phyloP scores from a whole-genome alignment of 208 protist genomes.

The Leishmania tarentolae region DNA sequence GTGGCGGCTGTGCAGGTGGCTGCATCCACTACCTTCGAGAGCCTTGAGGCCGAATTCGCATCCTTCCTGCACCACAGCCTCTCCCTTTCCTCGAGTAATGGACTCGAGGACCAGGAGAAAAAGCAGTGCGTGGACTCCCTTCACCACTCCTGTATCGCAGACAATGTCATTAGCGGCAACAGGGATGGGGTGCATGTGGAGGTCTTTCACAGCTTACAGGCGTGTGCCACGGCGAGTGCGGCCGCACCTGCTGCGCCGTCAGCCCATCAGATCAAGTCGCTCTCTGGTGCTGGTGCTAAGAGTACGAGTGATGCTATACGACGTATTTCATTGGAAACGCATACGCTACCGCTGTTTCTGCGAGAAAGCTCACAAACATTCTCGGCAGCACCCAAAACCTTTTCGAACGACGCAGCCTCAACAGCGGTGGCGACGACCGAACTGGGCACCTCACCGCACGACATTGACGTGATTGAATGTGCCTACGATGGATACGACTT shows the following conservation, averaged over 20 bases:
- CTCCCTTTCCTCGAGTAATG: conserved; percentile 15
- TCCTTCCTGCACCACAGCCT: conserved; percentile 30
- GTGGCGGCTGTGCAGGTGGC: conserved; percentile 38
- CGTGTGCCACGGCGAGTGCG: not conserved
- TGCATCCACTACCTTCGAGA: conserved; percentile 22
- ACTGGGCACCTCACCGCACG: not conserved
- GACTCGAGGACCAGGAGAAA: conserved; percentile 1
- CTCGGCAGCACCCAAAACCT: not conserved
- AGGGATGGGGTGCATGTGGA: conserved; percentile 46
- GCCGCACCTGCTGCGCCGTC: not conserved
- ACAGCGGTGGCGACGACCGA: not conserved
- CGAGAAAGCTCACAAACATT: not conserved
- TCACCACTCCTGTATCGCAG: conserved; percentile 41
- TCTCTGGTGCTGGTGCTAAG: not conserved
- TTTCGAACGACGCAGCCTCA: not conserved
- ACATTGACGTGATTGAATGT: conserved; percentile 19
- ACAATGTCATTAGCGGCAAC: conserved; percentile 47
- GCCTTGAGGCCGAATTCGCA: conserved; percentile 18
- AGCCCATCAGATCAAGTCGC: not conserved
- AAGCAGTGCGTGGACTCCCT: conserved; percentile 39
- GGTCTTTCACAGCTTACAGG: conserved; percentile 43
- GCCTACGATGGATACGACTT: conserved; percentile 27
- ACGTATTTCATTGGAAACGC: not conserved
- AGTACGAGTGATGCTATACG: not conserved
- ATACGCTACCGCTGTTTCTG: not conserved